phyloP scores from a whole-genome alignment of 345 rosid species.

The Acer saccharum region DNA sequence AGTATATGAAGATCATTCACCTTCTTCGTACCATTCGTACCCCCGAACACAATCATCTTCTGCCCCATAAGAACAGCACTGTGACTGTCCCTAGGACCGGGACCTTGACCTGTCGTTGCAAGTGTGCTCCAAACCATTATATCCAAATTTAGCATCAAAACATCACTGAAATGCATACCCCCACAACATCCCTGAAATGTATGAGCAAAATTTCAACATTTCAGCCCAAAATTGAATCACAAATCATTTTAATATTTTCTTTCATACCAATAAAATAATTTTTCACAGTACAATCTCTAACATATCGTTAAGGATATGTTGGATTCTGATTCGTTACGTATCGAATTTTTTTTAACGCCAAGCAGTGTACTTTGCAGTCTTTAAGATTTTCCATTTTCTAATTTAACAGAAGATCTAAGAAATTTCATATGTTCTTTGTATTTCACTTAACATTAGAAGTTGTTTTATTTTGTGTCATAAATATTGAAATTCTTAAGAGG shows the following conservation, averaged over 20 bases:
- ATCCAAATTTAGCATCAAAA: slow-evolving; percentile 53
- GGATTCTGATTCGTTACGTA: not conserved
- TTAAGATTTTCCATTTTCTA: not conserved
- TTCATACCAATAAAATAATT: not conserved
- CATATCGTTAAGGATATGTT: not conserved
- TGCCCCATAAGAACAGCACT: slow-evolving; percentile 60
- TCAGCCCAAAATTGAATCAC: not conserved
- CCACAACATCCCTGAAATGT: slow-evolving; percentile 71
- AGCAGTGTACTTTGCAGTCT: not conserved
- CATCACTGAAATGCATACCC: slow-evolving; percentile 72
- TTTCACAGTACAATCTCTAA: not conserved
- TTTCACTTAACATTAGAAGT: not conserved
- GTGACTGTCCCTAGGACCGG: slow-evolving; percentile 84
- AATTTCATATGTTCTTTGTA: not conserved
- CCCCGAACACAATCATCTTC: slow-evolving; percentile 71
- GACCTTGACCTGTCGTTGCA: slow-evolving; percentile 59
- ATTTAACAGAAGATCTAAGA: slow-evolving; percentile 3
- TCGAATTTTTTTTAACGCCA: not conserved
- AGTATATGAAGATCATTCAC: slow-evolving; percentile 68
- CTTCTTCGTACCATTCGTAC: slow-evolving; percentile 71
- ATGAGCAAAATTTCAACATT: not conserved
- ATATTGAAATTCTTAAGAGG: too few relatives aligned
- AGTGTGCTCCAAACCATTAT: slow-evolving; percentile 56
- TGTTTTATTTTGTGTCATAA: not conserved
- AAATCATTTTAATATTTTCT: too few relatives aligned